Base-by-base conservation (phyloP, 306 rosid genomes). In the Malus sylvestris region DNA sequence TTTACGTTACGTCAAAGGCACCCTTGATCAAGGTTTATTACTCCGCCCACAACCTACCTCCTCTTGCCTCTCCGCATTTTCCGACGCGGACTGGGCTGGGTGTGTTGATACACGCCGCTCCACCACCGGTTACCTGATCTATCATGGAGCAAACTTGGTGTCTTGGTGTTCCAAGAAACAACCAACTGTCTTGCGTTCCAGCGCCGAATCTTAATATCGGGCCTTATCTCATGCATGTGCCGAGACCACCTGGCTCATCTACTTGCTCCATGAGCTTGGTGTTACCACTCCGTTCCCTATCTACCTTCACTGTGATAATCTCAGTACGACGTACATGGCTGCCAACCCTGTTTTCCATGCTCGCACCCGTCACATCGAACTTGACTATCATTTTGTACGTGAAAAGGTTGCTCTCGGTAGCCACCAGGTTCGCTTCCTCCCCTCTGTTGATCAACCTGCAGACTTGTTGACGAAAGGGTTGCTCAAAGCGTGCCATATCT, bases 211-310 rank as follows among this genome's bases (percentile, higher is more conserved):
- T 2, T 0, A 58, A 58, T 58, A 58, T 11, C 7, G 6, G 0
- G 30, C 30, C 2, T 10, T 58, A 2, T 58, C 14, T 9, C 63
- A 58, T 22, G 63, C 63, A 0, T 10, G 29, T n/a, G 25, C 30
- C 0, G 15, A 22, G 0, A 58, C 63, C 2, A n/a, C 30, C 0
- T 22, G 63, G 63, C 29, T 58, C 2, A n/a, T 6, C 15, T 10
- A 10, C 2, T 25, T 58, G 1, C 2, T 58, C 12, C 63, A 22
- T 58, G 30, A 58, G 4, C 5, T 58, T 32, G 33, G 33, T 0
- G 33, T 32, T 4, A 32, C 0, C 16, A 15, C 2, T 9, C 1
- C 0, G 0, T 58, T 58, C 15, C 30, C 30, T 0, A 3, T 58
- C 7, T 0, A 8, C 4, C 16, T 58, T 22, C 12, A 58, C 0